Conservation (phyloP, 495 filamentous ascomycete species). For the Neurospora sp. region DNA sequence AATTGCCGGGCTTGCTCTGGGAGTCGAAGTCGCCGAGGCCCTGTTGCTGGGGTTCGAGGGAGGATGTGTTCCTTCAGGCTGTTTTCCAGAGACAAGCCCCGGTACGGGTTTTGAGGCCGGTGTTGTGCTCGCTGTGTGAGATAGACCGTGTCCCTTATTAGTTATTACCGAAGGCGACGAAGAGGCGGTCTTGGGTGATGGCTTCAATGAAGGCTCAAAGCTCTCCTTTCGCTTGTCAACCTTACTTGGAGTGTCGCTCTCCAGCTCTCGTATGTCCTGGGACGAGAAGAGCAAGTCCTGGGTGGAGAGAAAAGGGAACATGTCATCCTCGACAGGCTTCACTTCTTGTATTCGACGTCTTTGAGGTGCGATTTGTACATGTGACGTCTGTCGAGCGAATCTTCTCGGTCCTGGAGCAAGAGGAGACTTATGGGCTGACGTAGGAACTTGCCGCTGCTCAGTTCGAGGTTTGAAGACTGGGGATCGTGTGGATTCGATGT, state of each 20-base stretch:
- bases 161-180: neutral
- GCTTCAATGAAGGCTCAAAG: neutral
- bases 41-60: neutral
- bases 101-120: neutral
- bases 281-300: constrained; percentile 37
- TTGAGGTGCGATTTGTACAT: neutral
- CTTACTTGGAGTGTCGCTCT: constrained; percentile 11
- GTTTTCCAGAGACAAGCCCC: neutral
- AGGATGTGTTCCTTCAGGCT: neutral
- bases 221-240: neutral
- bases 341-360: neutral
- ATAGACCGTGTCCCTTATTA: neutral
- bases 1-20: neutral
- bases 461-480: neutral
- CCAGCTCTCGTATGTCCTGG: constrained; percentile 37
- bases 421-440: neutral
- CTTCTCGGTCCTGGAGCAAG: neutral
- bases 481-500: no score
- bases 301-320: constrained; percentile 29
- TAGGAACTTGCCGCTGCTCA: neutral
- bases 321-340: constrained; percentile 2
- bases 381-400: neutral
- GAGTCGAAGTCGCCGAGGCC: no score
- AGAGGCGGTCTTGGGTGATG: neutral
- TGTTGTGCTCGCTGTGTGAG: neutral